These are phyloP conservation scores for Haematococcus lacustris DNA, from an alignment of 139 green algal species.

Conservation along the genomic window DNA sequence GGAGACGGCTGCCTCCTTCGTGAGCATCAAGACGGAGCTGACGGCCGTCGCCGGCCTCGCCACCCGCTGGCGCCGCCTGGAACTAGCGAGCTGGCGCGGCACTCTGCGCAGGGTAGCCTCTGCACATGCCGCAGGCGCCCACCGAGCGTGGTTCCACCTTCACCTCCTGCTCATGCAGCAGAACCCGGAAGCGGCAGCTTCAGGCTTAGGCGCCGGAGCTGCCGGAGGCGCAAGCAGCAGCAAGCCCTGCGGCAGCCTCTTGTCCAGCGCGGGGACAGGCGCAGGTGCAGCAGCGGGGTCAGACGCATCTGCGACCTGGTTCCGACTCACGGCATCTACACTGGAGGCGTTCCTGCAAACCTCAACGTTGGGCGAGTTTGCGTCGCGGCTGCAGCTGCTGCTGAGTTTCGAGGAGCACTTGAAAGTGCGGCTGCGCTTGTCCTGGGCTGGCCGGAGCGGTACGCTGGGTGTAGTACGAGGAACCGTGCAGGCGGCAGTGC, in stretches of 20 bases:
- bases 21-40: conserved; percentile 70
- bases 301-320: not conserved
- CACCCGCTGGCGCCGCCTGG: conserved; percentile 80
- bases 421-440: conserved; percentile 10
- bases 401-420: conserved; percentile 42
- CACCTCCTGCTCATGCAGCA: conserved; percentile 51
- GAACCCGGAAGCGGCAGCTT: not conserved
- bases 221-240: not conserved
- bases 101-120: conserved; percentile 46
- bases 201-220: not conserved
- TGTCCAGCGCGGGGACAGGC: not conserved
- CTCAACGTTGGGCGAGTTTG: conserved; percentile 81
- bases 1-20: conserved; percentile 77
- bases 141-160: conserved; percentile 86
- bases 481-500: no score
- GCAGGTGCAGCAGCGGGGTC: not conserved
- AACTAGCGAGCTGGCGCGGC: conserved; percentile 79
- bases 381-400: conserved; percentile 70
- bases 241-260: not conserved
- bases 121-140: conserved; percentile 49
- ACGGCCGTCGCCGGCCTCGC: conserved; percentile 55
- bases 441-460: no score
- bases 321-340: conserved; percentile 27
- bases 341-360: conserved; percentile 89
- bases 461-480: conserved; percentile 80